A percentile compares a stretch with the other conserved stretches of the same genome.
Conservation (phyloP, 2,329 filamentous ascomycete genomes). For the Ambrosiella xylebori region DNA sequence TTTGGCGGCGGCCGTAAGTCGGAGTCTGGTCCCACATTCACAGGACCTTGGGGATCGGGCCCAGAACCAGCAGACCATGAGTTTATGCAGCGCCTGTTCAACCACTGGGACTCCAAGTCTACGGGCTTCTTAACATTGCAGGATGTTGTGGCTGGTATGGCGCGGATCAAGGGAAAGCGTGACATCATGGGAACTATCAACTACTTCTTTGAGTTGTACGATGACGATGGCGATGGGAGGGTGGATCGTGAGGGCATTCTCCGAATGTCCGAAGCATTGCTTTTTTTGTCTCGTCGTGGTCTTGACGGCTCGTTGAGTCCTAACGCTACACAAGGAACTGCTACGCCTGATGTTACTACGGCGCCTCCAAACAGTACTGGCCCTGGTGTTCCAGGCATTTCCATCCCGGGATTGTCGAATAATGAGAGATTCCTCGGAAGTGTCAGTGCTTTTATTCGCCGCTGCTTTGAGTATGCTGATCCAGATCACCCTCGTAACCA, state of each 20-base stretch:
- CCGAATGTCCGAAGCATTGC: constrained; percentile 77
- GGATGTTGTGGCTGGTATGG: constrained; percentile 80
- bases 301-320: constrained; percentile 58
- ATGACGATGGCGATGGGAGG: constrained; percentile 77
- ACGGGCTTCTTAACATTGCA: constrained; percentile 68
- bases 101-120: constrained; percentile 69
- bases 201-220: constrained; percentile 95
- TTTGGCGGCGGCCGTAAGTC: constrained; percentile 36
- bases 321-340: constrained; percentile 25
- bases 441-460: constrained; percentile 84
- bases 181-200: constrained; percentile 97
- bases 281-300: constrained; percentile 82
- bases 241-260: constrained; percentile 92
- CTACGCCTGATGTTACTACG: constrained; percentile 19
- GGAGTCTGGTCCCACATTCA: constrained; percentile 18
- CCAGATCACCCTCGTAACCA: constrained; percentile 60
- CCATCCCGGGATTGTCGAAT: constrained; percentile 37
- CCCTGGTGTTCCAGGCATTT: constrained; percentile 19
- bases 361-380: neutral
- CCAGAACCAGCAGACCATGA: constrained; percentile 77
- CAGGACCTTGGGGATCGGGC: constrained; percentile 38
- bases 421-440: constrained; percentile 85
- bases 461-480: constrained; percentile 96
- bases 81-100: constrained; percentile 76
- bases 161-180: constrained; percentile 76